Conservation (phyloP, 2,329 filamentous ascomycete species). For the Trichoderma sp. region DNA sequence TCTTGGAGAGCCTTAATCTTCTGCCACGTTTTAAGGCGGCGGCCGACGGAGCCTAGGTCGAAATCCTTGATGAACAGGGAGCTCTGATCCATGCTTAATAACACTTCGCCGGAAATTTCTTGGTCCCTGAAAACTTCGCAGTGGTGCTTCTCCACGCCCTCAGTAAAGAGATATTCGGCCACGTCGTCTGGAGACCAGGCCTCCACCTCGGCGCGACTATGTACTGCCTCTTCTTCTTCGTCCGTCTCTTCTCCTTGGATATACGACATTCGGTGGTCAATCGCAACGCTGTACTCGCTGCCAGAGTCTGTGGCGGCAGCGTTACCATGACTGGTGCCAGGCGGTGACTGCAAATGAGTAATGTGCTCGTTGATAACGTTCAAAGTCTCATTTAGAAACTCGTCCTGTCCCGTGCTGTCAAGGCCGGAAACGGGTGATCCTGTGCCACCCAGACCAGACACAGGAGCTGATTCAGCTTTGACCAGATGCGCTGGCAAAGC, state of each 20-base stretch:
- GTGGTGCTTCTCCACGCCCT: conserved; percentile 82
- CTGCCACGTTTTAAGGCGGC: conserved; percentile 91
- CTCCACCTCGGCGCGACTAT: conserved; percentile 70
- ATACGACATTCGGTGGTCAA: conserved; percentile 78
- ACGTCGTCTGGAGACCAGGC: conserved; percentile 79
- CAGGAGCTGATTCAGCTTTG: conserved; percentile 35
- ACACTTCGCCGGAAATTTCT: conserved; percentile 90
- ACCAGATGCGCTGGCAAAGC: conserved; percentile 45
- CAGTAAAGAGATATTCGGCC: conserved; percentile 81
- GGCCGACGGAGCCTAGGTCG: conserved; percentile 85
- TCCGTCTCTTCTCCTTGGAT: conserved; percentile 94
- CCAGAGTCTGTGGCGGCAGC: conserved; percentile 68
- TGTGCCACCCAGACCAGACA: conserved; percentile 32
- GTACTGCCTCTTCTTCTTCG: conserved; percentile 79
- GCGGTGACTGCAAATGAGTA: conserved; percentile 68
- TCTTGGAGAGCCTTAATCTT: conserved; percentile 91
- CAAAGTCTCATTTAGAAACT: conserved; percentile 89
- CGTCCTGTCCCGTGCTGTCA: conserved; percentile 48
- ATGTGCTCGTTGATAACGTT: conserved; percentile 98
- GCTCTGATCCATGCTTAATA: conserved; percentile 92
- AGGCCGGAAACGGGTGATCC: conserved; percentile 30
- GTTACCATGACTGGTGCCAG: conserved; percentile 51
- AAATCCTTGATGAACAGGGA: conserved; percentile 95
- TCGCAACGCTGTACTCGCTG: conserved; percentile 82
- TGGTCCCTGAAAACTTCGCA: conserved; percentile 95